Evolutionary conservation across 2,329 filamentous ascomycete species (phyloP).

Genomic region (Thermothelomyces thermophilus): DNA sequence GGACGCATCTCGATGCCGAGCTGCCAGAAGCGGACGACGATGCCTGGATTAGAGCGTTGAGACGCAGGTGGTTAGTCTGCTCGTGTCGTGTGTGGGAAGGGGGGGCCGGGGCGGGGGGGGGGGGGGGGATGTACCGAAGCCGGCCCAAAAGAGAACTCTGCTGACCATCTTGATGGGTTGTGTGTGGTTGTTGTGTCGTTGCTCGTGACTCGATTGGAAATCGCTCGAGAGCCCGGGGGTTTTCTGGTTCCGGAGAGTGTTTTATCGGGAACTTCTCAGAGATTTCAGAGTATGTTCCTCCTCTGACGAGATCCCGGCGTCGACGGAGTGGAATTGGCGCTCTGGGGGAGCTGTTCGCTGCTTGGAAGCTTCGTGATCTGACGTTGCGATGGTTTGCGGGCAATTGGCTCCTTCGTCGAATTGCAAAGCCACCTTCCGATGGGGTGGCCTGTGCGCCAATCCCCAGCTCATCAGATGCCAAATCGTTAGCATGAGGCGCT

Average conservation of each 20-base stretch:
- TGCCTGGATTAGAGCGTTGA: constrained; percentile 50
- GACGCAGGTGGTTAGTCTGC: neutral
- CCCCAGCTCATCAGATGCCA: too few species aligned
- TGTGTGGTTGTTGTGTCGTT: neutral
- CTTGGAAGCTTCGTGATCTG: constrained; percentile 13
- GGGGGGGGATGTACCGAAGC: constrained; percentile 63
- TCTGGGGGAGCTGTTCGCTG: constrained; percentile 5
- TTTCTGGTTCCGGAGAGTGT: neutral
- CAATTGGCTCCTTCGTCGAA: constrained; percentile 3
- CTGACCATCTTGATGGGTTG: constrained; percentile 44
- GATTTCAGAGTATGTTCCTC: neutral
- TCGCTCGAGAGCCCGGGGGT: neutral
- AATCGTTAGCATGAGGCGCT: too few species aligned
- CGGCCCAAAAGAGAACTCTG: constrained; percentile 74
- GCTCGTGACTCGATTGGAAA: constrained; percentile 6
- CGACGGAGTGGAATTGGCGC: constrained; percentile 11
- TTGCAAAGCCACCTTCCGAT: constrained; percentile 8
- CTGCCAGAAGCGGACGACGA: constrained; percentile 91
- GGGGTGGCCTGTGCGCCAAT: constrained; percentile 2
- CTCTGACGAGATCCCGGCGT: neutral
- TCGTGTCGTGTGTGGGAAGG: neutral
- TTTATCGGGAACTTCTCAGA: neutral
- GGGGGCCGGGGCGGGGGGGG: constrained; percentile 2
- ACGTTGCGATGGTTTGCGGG: constrained; percentile 12
- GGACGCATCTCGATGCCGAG: constrained; percentile 98